Base-by-base conservation (phyloP, 257 asterid genomes). In the Verbascum thapsus region DNA sequence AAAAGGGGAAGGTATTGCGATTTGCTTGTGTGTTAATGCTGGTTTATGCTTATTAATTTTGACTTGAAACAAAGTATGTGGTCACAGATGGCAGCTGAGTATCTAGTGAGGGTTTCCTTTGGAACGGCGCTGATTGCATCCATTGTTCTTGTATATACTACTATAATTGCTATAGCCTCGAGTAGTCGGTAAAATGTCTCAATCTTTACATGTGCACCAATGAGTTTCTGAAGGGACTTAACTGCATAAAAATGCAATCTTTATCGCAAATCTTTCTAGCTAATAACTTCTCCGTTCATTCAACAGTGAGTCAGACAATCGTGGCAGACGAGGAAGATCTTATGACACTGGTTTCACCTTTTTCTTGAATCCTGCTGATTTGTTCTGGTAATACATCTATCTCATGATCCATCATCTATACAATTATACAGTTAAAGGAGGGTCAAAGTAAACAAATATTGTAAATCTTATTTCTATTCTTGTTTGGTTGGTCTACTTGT, bases 101-200 rank as follows among this genome's bases (percentile, higher is more conserved):
- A 92, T 78, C 2, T 87, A 51, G 85, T 87, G 72, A 87, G 97
- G 78, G 95, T 90, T 71, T 85, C 99, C 52, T 92, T 92, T 64
- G 97, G 99, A 73, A 92, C 99, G n/a, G 88, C 99, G 35, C 76
- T 92, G 70, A 84, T 92, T 73, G 99, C 99, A 58, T 92, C 97
- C 47, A 87, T 92, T 57, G 90, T 92, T 17, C 64, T 92, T 68
- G 99, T 92, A 53, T 92, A 77, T 73, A 85, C 96, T 44, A 69
- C 99, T 6, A 92, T 92, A 23, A 85, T 92, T 54, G 95, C 95
- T 23, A 73, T 88, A 71, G 72, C 72, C 57, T 81, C 96, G 0
- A 87, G 97, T 72, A 86, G 86, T 63, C 88, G 99, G 99, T 92
- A 82, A 49, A 47, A 2, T 10, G 39, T 53, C 63, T 47, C 20